These are phyloP conservation scores for Saccharomycopsis crataegensis DNA, from an alignment of 1,139 yeast genomes.

Conservation along the genomic window DNA sequence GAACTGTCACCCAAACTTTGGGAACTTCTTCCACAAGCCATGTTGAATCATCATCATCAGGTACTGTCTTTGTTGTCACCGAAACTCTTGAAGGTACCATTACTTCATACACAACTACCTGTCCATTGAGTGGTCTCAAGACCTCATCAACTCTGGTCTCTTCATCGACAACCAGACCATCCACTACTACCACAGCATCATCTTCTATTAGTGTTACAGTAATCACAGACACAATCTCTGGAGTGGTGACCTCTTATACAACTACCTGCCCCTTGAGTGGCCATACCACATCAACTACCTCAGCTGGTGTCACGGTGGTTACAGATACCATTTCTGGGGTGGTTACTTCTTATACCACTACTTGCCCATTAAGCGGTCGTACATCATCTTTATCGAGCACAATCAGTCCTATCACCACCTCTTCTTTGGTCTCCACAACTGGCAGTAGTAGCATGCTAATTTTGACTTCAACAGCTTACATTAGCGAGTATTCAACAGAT, in stretches of 20 bases:
- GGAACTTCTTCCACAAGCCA: neutral
- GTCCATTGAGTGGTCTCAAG: neutral
- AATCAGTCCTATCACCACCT: neutral
- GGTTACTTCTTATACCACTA: slow-evolving; percentile 14
- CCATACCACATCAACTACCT: neutral
- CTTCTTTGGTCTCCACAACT: neutral
- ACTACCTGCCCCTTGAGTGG: slow-evolving; percentile 11
- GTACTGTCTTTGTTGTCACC: slow-evolving; percentile 28
- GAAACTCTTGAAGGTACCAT: slow-evolving; percentile 36
- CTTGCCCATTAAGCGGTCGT: slow-evolving; percentile 10
- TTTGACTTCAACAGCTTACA: slow-evolving; percentile 15
- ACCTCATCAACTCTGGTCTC: neutral
- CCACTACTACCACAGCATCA: neutral
- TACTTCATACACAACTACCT: slow-evolving; percentile 43
- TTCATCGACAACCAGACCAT: neutral
- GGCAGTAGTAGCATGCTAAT: neutral
- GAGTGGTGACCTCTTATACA: slow-evolving; percentile 8
- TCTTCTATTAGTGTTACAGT: neutral
- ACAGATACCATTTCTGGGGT: slow-evolving; percentile 24
- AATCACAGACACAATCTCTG: neutral
- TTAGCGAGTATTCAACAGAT: slow-evolving; percentile 27
- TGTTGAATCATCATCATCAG: neutral
- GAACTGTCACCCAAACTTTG: too few relatives aligned
- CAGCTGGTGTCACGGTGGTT: slow-evolving; percentile 15
- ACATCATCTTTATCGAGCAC: neutral